Evolutionary conservation across 2,329 filamentous ascomycete genomes (phyloP), one percentile per base, ranked within the genome.

Genomic region (Neofusicoccum sp.): DNA sequence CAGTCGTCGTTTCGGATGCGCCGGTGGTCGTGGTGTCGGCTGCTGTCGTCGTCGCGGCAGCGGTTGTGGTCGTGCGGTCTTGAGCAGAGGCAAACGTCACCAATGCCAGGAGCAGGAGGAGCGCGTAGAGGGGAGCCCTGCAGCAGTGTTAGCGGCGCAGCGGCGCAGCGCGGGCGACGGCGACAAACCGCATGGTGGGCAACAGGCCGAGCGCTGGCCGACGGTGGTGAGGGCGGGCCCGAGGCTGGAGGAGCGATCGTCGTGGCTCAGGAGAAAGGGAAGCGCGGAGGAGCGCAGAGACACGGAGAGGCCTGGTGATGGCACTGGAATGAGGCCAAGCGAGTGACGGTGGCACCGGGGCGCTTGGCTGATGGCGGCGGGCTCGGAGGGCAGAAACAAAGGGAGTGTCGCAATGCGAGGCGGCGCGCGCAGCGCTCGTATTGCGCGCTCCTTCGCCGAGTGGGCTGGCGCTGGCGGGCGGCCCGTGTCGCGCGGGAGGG

Each of bases 11-110:
- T 41, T 22, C 49, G 34, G 59, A 47, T 29, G 56, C 49, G 59
- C 69, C 65, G 6, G 67, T 43, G 9, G 69, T 29, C 47, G 61
- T 63, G 6, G 64, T 54, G 41, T 65, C 65, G 9, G 65, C 60
- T 44, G n/a, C 22, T 33, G 62, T 64, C 28, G 67, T 66, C 8
- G 61, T 56, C 29, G 65, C 65, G 31, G 65, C 62, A 14, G 68
- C 65, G 33, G 65, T 63, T 11, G 68, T 65, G 39, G 65, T 67
- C 9, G 69, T 31, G 39, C 63, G 39, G n/a, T 45, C 56, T 34
- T 65, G 61, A 34, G 64, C 63, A 11, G 65, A 64, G 56, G 65
- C 61, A 54, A 66, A 65, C 44, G 65, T 66, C 9, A 64, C 65
- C 44, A 66, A 44, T 39, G 70, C 50, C 43, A 62, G 61, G 34